These are phyloP conservation scores for Teunomyces stri DNA, from an alignment of 805 yeast species.

Conservation along the genomic window DNA sequence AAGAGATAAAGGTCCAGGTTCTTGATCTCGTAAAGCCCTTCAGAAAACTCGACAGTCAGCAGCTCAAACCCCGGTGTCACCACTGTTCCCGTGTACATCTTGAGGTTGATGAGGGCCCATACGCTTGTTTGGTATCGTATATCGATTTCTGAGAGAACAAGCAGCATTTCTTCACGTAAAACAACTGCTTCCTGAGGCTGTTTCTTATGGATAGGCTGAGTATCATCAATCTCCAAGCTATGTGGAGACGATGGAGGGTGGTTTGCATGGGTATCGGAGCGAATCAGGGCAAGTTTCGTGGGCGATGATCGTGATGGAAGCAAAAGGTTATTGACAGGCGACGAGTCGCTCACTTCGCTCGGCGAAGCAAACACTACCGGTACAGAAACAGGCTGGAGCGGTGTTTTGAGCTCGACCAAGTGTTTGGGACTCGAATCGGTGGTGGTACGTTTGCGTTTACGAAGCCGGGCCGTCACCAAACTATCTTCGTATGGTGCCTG, in stretches of 20 bases:
- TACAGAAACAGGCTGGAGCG: constrained; percentile 6
- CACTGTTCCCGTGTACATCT: constrained; percentile 51
- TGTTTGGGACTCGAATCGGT: constrained; percentile 3
- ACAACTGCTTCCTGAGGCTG: neutral
- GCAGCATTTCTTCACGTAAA: constrained; percentile 10
- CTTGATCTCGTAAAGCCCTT: constrained; percentile 33
- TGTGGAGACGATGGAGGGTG: constrained; percentile 5
- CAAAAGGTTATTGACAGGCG: constrained; percentile 18
- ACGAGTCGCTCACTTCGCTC: constrained; percentile 20
- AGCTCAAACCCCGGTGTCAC: constrained; percentile 22
- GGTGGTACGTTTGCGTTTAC: constrained; percentile 7
- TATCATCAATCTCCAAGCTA: constrained; percentile 4
- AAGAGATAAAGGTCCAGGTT: constrained; percentile 42
- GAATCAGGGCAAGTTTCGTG: neutral
- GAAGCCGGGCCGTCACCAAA: constrained; percentile 22
- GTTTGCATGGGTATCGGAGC: neutral
- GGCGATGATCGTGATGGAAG: constrained; percentile 6
- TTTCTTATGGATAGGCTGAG: neutral
- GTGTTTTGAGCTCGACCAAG: constrained; percentile 1
- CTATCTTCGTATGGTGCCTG: constrained; percentile 23
- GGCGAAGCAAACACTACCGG: constrained; percentile 12
- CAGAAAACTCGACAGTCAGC: constrained; percentile 40
- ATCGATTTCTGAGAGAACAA: neutral
- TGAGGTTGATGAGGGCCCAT: constrained; percentile 52
- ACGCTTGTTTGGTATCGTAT: constrained; percentile 34